phyloP scores from a whole-genome alignment of 768 basidiomycete species.

The Xerocomus potaroensis region DNA sequence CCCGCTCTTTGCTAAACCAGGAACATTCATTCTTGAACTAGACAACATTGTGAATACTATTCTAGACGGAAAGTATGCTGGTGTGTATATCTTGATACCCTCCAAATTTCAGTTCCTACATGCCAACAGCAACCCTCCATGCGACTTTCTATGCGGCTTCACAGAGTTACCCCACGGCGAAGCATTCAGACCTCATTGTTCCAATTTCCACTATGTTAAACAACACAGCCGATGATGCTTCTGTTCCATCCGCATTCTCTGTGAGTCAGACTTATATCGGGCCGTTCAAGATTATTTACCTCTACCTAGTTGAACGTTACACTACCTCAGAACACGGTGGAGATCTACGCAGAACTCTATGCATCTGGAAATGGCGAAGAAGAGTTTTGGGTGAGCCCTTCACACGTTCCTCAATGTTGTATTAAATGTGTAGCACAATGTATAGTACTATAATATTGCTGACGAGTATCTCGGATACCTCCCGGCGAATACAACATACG shows the following conservation, averaged over 20 bases:
- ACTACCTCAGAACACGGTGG: slow-evolving; percentile 63
- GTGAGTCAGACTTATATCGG: slow-evolving; percentile 32
- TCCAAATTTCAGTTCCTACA: background rate
- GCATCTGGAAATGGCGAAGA: slow-evolving; percentile 64
- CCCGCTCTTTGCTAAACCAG: slow-evolving; percentile 64
- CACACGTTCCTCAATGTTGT: background rate
- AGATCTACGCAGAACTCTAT: slow-evolving; percentile 65
- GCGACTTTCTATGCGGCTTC: slow-evolving; percentile 73
- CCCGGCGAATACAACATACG: slow-evolving; percentile 43
- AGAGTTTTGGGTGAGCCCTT: slow-evolving; percentile 68
- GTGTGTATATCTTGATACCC: slow-evolving; percentile 34
- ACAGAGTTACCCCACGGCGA: slow-evolving; percentile 48
- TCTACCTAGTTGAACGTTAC: slow-evolving; percentile 55
- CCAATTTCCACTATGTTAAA: slow-evolving; percentile 65
- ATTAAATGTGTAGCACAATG: background rate
- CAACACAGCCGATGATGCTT: slow-evolving; percentile 64
- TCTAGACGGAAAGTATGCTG: slow-evolving; percentile 65
- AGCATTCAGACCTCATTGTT: slow-evolving; percentile 59
- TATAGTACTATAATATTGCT: slow-evolving; percentile 64
- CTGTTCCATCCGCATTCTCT: slow-evolving; percentile 70
- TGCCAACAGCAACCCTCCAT: slow-evolving; percentile 50
- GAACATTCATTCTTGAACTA: slow-evolving; percentile 68
- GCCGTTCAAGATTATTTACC: background rate
- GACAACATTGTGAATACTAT: slow-evolving; percentile 61
- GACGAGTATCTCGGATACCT: slow-evolving; percentile 54